These are phyloP conservation scores for Metschnikowia lunata DNA, from an alignment of 805 yeast species.

Conservation along the genomic window DNA sequence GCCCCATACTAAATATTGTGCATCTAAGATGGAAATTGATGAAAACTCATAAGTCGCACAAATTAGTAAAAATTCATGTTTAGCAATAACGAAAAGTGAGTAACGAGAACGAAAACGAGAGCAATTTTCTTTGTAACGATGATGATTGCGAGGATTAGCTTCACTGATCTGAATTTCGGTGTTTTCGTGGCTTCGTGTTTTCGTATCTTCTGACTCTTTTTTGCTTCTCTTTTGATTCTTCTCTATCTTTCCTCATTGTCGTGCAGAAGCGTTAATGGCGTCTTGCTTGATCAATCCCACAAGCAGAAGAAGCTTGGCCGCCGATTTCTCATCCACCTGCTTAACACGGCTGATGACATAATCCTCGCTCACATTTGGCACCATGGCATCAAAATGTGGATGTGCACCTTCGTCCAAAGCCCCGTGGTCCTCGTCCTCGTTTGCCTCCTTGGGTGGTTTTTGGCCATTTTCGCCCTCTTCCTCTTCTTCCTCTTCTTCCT, in stretches of 20 bases:
- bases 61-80: no score
- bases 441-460: conserved; percentile 20
- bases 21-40: no score
- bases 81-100: no score
- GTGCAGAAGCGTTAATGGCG: conserved; percentile 1
- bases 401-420: conserved; percentile 7
- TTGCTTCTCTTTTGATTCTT: neutral
- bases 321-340: conserved; percentile 33
- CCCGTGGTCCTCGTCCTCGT: conserved; percentile 13
- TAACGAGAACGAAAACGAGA: no score
- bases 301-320: conserved; percentile 26
- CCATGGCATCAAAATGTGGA: conserved; percentile 19
- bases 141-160: no score
- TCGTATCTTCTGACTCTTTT: no score
- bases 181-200: no score
- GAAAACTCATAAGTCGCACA: no score
- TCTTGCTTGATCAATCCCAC: conserved; percentile 40
- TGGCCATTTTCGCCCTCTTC: conserved; percentile 21
- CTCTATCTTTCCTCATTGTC: neutral
- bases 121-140: no score
- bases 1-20: no score
- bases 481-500: conserved; percentile 20
- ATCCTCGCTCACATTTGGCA: conserved; percentile 10
- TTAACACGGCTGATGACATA: conserved; percentile 33
- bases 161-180: no score